Evolutionary conservation across 345 rosid genomes (phyloP), one percentile per base, ranked within the genome.

Genomic region (Ceriops zippeliana): DNA sequence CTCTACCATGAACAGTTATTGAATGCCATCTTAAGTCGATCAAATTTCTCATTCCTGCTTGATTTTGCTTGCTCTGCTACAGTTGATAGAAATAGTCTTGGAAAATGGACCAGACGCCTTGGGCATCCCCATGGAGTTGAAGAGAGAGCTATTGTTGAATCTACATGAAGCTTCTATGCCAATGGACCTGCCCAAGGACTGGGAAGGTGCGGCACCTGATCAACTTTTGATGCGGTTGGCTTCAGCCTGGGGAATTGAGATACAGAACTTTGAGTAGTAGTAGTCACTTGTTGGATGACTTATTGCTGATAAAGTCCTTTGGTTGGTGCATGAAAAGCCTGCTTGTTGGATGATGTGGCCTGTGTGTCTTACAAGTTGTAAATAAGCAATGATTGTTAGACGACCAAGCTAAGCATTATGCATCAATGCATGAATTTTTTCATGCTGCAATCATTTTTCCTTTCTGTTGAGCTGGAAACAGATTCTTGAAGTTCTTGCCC

Each of bases 181-280:
- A 17, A 81, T 87, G 74, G 98, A 86, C 61, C 88, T 84, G 21
- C 88, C 97, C 5, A 96, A 96, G 61, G 98, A 96, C 51, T 92
- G 99, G 99, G 97, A 96, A 80, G 97, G 98, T 61, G 87, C 75
- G 0, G 70, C 79, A 0, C 96, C 93, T 17, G 91, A 87, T 51
- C 96, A 90, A 75, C 95, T 96, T 53, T 75, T 89, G 79, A 64
- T 86, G 78, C 99, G 89, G 81, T 76, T 96, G 75, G 95, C 96
- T 66, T 84, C 96, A 57, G 89, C 95, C 15, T 96, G 99, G 98
- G 91, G 81, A 56, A 92, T 90, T 62, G 88, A 92, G 74, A 71
- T 87, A 68, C 92, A 87, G 80, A 92, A 85, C 34, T 86, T 82
- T 59, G 96, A 84, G 52, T 84, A 70, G 72, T 28, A 28, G 30